phyloP scores from a whole-genome alignment of 2,329 filamentous ascomycete genomes.

The Penicillium sp. region DNA sequence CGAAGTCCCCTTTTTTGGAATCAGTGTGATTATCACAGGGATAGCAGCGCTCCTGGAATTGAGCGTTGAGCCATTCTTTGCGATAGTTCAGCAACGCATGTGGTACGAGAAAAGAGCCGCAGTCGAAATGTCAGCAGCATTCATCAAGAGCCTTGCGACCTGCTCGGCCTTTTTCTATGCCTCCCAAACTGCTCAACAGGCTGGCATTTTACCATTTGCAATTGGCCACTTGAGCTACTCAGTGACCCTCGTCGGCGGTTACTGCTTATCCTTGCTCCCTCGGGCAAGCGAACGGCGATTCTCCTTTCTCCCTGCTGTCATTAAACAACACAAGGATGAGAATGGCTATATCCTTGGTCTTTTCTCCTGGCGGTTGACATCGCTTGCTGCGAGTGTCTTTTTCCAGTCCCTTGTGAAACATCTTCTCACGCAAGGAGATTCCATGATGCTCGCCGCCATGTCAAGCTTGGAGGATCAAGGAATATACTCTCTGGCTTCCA shows the following conservation, averaged over 20 bases:
- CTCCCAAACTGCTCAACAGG: conserved; percentile 50
- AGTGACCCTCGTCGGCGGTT: conserved; percentile 66
- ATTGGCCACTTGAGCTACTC: conserved; percentile 82
- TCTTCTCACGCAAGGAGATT: conserved; percentile 90
- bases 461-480: conserved; percentile 80
- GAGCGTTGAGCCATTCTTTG: conserved; percentile 83
- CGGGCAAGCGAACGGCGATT: conserved; percentile 63
- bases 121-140: conserved; percentile 80
- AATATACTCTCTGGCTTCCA: conserved; percentile 87
- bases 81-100: conserved; percentile 78
- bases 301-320: conserved; percentile 60
- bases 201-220: conserved; percentile 85
- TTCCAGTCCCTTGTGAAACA: conserved; percentile 90
- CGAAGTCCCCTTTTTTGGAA: conserved; percentile 62
- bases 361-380: conserved; percentile 70
- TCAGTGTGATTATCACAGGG: conserved; percentile 57
- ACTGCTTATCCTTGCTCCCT: conserved; percentile 61
- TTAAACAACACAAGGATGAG: conserved; percentile 23
- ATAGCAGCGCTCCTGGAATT: conserved; percentile 70
- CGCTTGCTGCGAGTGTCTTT: conserved; percentile 78
- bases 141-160: conserved; percentile 73
- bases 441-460: conserved; percentile 77
- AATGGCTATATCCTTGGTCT: conserved; percentile 55
- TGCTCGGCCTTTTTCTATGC: conserved; percentile 70
- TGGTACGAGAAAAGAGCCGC: conserved; percentile 76